Evolutionary conservation across 192 early-diverging fungal species (phyloP).

Genomic region (Coemansia sp.): DNA sequence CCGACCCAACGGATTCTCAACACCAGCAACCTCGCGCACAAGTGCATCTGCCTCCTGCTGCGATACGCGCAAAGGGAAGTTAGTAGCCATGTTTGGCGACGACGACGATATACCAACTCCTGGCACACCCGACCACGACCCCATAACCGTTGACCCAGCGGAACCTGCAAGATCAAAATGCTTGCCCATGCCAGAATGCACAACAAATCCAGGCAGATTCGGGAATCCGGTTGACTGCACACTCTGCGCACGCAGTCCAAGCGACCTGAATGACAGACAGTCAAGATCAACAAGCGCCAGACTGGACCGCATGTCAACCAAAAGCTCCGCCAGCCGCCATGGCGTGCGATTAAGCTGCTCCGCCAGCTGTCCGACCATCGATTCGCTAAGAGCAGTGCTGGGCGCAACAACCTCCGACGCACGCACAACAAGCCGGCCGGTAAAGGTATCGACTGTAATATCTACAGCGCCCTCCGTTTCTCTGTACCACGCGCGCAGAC

Average conservation of each 20-base stretch:
- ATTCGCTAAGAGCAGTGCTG: conserved; percentile 34
- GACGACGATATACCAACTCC: not conserved
- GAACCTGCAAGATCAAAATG: not conserved
- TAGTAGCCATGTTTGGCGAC: conserved; percentile 19
- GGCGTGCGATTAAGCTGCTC: conserved; percentile 48
- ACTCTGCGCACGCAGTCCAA: conserved; percentile 46
- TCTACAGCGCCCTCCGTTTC: conserved; percentile 47
- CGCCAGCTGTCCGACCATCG: conserved; percentile 38
- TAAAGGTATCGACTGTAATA: conserved; percentile 37
- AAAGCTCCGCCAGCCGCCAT: conserved; percentile 39
- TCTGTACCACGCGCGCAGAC: conserved; percentile 52
- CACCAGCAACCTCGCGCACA: conserved; percentile 36
- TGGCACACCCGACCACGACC: not conserved
- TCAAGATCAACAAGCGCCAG: conserved; percentile 51
- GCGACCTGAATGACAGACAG: conserved; percentile 39
- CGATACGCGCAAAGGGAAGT: conserved; percentile 43
- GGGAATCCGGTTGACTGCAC: conserved; percentile 1
- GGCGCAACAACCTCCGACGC: conserved; percentile 36
- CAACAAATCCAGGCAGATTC: conserved; percentile 31
- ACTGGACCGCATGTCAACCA: conserved; percentile 48
- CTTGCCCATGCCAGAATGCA: conserved; percentile 10
- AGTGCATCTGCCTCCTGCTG: conserved; percentile 49
- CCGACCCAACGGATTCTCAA: conserved; percentile 28
- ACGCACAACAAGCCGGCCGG: conserved; percentile 41
- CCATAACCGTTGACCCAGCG: not conserved